Conservation (phyloP, 257 asterid genomes). For the Catharanthus roseus region DNA sequence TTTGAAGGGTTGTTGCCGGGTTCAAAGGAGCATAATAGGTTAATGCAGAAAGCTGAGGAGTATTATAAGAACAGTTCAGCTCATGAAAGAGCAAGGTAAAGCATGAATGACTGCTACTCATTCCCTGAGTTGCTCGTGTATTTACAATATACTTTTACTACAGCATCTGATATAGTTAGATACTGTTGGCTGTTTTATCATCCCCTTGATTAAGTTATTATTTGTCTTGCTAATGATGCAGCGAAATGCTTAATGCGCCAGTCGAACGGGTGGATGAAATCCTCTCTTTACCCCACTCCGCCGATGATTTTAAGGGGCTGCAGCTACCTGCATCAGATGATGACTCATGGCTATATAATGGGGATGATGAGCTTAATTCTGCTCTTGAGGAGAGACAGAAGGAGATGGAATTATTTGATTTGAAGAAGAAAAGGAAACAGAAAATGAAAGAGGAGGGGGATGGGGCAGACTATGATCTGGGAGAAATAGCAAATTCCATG, state of each 20-base stretch:
- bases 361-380: slow-evolving; percentile 77
- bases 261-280: slow-evolving; percentile 72
- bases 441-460: slow-evolving; percentile 51
- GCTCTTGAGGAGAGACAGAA: slow-evolving; percentile 82
- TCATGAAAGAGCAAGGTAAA: slow-evolving; percentile 61
- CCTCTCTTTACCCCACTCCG: slow-evolving; percentile 68
- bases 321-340: slow-evolving; percentile 83
- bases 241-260: slow-evolving; percentile 74
- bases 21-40: slow-evolving; percentile 60
- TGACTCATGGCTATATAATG: slow-evolving; percentile 93
- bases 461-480: slow-evolving; percentile 59
- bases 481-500: slow-evolving; percentile 81
- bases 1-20: slow-evolving; percentile 80
- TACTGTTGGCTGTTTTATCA: not conserved
- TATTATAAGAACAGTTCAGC: slow-evolving; percentile 56
- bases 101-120: not conserved
- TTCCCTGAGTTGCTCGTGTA: not conserved
- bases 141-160: not conserved
- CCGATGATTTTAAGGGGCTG: slow-evolving; percentile 48
- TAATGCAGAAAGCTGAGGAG: slow-evolving; percentile 71
- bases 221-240: slow-evolving; percentile 25
- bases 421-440: slow-evolving; percentile 51
- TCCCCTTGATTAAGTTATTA: not conserved
- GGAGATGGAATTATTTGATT: slow-evolving; percentile 74
- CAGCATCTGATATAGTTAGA: not conserved